phyloP scores from a whole-genome alignment of 805 yeast genomes.

The Yarrowia sp. region DNA sequence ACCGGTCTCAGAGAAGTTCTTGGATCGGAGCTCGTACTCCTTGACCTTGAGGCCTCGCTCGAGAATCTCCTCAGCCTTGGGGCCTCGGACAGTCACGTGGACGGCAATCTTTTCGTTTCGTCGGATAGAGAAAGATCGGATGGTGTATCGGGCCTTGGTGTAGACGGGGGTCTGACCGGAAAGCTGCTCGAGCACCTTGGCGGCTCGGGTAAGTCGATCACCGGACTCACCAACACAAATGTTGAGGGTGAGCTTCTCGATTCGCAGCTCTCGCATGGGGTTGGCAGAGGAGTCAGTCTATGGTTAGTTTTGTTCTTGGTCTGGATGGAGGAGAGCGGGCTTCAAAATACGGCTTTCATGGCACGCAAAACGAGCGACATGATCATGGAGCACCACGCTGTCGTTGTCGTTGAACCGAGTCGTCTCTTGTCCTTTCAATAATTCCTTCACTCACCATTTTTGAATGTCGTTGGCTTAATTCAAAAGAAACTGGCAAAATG shows the following conservation, averaged over 20 bases:
- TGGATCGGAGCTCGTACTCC: slow-evolving; percentile 93
- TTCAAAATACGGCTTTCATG: no score
- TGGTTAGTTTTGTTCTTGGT: slow-evolving; percentile 22
- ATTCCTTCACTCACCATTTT: slow-evolving; percentile 27
- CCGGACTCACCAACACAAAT: slow-evolving; percentile 99
- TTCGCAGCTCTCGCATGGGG: slow-evolving; percentile 98
- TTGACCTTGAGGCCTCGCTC: slow-evolving; percentile 99
- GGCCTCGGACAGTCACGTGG: slow-evolving; percentile 99
- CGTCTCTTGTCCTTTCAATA: not conserved
- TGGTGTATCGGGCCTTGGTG: slow-evolving; percentile 99
- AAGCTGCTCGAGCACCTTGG: slow-evolving; percentile 99
- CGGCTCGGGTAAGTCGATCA: slow-evolving; percentile 99
- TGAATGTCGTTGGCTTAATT: slow-evolving; percentile 25
- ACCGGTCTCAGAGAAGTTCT: slow-evolving; percentile 98
- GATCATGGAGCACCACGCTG: not conserved
- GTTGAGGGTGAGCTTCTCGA: slow-evolving; percentile 99
- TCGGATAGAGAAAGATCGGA: slow-evolving; percentile 99
- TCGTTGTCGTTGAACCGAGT: not conserved
- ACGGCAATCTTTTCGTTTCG: slow-evolving; percentile 99
- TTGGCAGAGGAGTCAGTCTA: slow-evolving; percentile 48
- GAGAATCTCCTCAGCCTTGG: slow-evolving; percentile 98
- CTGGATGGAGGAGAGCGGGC: no score
- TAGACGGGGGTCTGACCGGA: slow-evolving; percentile 99
- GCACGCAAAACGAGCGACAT: not conserved
- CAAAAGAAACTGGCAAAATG: slow-evolving; percentile 17